These are phyloP conservation scores for Flaveria sonorensis DNA, from an alignment of 129 eudicot species.

Conservation along the genomic window DNA sequence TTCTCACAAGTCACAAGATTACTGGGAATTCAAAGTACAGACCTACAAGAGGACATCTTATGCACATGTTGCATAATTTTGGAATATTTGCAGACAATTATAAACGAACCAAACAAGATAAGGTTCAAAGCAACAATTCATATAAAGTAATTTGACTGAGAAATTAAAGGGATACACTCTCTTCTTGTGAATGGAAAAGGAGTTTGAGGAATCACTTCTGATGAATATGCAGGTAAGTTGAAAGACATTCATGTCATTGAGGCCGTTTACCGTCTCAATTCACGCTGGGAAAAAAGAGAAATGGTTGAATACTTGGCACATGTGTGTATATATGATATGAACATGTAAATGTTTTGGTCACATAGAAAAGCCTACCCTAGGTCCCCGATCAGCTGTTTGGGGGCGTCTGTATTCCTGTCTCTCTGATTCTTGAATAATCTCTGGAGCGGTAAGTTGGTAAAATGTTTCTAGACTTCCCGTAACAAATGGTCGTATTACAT, in stretches of 20 bases:
- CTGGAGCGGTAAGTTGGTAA: slow-evolving; percentile 81
- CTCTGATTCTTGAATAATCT: slow-evolving; percentile 70
- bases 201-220: slow-evolving; percentile 8
- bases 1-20: not conserved
- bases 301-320: not conserved
- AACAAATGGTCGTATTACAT: slow-evolving; percentile 84
- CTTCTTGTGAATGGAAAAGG: not conserved
- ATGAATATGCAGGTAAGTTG: slow-evolving; percentile 1
- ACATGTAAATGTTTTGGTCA: not conserved
- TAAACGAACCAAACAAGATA: not conserved
- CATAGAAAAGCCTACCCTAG: slow-evolving; percentile 60
- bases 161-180: not conserved
- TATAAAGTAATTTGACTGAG: not conserved
- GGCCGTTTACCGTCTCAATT: slow-evolving; percentile 47
- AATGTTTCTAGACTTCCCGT: slow-evolving; percentile 75
- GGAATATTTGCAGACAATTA: not conserved
- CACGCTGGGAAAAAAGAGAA: slow-evolving; percentile 49
- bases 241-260: not conserved
- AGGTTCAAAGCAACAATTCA: not conserved
- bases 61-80: not conserved
- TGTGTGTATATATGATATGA: slow-evolving; percentile 1
- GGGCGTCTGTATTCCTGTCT: slow-evolving; percentile 57
- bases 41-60: not conserved
- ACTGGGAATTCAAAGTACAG: not conserved
- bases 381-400: slow-evolving; percentile 74